A percentile compares a stretch with the other conserved stretches of the same genome.
Evolutionary conservation across 305 asterid genomes (phyloP).

Genomic region (Petunia hybrid): DNA sequence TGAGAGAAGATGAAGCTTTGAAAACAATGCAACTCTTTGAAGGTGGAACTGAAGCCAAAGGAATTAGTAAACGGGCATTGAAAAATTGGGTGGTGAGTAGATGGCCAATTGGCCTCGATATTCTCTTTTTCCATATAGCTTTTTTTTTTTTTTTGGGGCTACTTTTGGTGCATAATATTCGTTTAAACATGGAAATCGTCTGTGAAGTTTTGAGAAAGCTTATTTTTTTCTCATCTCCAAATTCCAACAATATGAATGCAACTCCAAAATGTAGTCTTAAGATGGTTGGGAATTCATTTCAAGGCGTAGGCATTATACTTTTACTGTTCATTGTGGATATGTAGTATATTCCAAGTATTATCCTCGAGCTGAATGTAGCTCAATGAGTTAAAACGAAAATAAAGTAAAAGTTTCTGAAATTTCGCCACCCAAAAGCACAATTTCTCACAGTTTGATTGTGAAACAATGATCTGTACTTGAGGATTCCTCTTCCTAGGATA

Average conservation of each 20-base stretch:
- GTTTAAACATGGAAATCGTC: background rate
- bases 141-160: background rate
- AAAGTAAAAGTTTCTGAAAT: background rate
- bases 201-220: background rate
- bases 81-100: conserved; percentile 42
- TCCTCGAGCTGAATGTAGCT: conserved; percentile 13
- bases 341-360: background rate
- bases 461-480: background rate
- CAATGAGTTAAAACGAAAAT: background rate
- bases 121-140: background rate
- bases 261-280: background rate
- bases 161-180: background rate
- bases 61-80: conserved; percentile 38
- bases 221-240: background rate
- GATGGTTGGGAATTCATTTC: background rate
- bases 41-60: conserved; percentile 29
- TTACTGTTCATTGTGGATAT: background rate
- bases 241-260: background rate
- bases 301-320: background rate
- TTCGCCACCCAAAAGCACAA: background rate
- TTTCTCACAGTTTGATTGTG: background rate
- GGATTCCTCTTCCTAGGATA: background rate
- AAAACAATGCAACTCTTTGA: conserved; percentile 49
- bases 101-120: background rate
- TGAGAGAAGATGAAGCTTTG: conserved; percentile 57